phyloP scores from a whole-genome alignment of 2,329 filamentous ascomycete species.

The Clarireedia hainanense region DNA sequence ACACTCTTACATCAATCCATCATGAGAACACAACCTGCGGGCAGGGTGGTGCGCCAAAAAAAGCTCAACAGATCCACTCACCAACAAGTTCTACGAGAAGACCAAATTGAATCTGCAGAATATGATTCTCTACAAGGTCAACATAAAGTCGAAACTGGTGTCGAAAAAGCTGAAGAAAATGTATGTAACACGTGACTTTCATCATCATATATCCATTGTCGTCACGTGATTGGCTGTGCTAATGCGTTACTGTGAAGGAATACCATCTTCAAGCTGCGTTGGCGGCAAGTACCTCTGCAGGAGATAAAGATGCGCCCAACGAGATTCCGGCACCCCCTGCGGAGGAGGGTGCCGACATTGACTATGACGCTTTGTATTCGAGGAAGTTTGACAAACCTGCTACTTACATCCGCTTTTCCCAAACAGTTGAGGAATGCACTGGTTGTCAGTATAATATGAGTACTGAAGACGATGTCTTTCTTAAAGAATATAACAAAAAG shows the following conservation, averaged over 20 bases:
- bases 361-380: conserved; percentile 86
- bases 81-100: conserved; percentile 63
- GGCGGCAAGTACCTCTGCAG: conserved; percentile 14
- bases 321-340: conserved; percentile 57
- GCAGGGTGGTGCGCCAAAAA: conserved; percentile 36
- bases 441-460: conserved; percentile 92
- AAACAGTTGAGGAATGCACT: conserved; percentile 93
- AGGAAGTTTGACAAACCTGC: conserved; percentile 73
- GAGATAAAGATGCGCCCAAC: conserved; percentile 24
- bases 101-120: conserved; percentile 78
- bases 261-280: conserved; percentile 31
- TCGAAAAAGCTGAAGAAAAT: conserved; percentile 95
- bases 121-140: conserved; percentile 70
- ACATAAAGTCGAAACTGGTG: conserved; percentile 85
- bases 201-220: conserved; percentile 3
- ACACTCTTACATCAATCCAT: conserved; percentile 11
- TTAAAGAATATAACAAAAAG: conserved; percentile 78
- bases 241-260: conserved; percentile 19
- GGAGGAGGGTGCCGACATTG: conserved; percentile 52
- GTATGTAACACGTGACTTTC: conserved; percentile 50
- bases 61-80: conserved; percentile 45
- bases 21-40: conserved; percentile 23
- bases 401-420: conserved; percentile 95
- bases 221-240: too few relatives aligned
- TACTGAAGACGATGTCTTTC: conserved; percentile 77